Base-by-base conservation (phyloP, 1,284 basidiomycete species). In the Pseudozyma pruni region DNA sequence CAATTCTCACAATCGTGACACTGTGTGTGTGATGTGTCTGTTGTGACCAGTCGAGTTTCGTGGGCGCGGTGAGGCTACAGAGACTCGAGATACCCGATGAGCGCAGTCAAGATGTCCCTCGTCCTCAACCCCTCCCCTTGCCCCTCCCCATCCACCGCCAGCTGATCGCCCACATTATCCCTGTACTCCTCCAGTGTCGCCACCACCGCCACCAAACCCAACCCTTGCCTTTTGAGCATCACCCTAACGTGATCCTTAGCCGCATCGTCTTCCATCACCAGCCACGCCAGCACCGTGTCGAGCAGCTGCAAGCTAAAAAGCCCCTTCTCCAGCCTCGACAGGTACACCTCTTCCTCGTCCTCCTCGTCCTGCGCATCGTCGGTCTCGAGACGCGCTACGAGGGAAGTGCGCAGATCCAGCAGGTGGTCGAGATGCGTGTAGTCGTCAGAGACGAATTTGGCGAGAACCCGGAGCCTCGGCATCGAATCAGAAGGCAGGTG, bases 181-280 rank as follows among this genome's bases (percentile, higher is more conserved):
- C 59, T 53, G 45, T 76, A 81, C 45, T 77, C 76, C 19, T 54
- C 46, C 20, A 81, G 53, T 19, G 59, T 62, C 0, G 17, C 39
- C 2, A 58, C 45, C 0, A 81, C 32, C 20, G 63, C 59, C 4
- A 10, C 4, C 10, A 72, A 60, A 2, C 48, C n/a, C 14, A 51
- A 4, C 2, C 50, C 52, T 8, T 43, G 51, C 2, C 78, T 54
- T 8, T 32, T 32, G 6, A 80, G 48, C 16, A 78, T 34, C 25
- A 58, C 39, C 11, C 41, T 25, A 11, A 73, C 40, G 31, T 80
- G 78, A n/a, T 67, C 60, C 8, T 56, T 52, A 16, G 43, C 23
- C 3, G 94, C 96, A 76, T 98, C 96, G 75, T 98, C 96, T 84
- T 99, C 96, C 93, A 98, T 96, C 56, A 89, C 87, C 25, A 98